Percentiles rank a stretch among this genome's conserved stretches.
Conservation (phyloP, 805 yeast species). For the Metschnikowia cerradonensis region DNA sequence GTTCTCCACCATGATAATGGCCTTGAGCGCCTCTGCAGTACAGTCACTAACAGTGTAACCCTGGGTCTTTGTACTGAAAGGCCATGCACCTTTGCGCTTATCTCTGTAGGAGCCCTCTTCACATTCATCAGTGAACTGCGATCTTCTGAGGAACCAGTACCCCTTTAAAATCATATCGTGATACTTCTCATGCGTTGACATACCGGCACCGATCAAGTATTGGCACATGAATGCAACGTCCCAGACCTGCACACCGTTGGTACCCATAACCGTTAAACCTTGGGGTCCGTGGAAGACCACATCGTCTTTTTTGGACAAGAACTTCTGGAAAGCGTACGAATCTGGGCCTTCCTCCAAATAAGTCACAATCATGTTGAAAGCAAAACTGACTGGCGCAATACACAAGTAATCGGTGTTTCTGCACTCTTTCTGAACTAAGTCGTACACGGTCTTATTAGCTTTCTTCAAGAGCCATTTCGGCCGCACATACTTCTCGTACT, state of each 20-base stretch:
- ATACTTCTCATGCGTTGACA: constrained; percentile 66
- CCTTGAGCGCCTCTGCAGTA: constrained; percentile 93
- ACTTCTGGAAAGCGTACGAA: constrained; percentile 54
- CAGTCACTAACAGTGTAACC: constrained; percentile 97
- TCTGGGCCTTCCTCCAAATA: constrained; percentile 65
- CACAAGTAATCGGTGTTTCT: constrained; percentile 75
- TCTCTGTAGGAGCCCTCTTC: constrained; percentile 79
- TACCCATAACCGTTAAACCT: constrained; percentile 93
- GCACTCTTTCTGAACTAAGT: constrained; percentile 67
- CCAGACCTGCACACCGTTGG: constrained; percentile 98
- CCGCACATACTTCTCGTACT: constrained; percentile 68
- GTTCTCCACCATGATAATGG: constrained; percentile 84
- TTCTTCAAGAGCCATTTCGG: constrained; percentile 66
- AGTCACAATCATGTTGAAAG: constrained; percentile 73
- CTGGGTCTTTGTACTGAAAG: constrained; percentile 91
- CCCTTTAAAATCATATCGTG: constrained; percentile 60
- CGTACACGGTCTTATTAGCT: constrained; percentile 52
- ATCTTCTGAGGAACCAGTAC: constrained; percentile 66
- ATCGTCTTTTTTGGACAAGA: constrained; percentile 64
- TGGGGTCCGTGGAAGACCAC: constrained; percentile 79
- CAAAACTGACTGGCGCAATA: constrained; percentile 92
- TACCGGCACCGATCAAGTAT: constrained; percentile 72
- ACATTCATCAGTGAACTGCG: constrained; percentile 83
- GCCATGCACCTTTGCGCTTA: constrained; percentile 86
- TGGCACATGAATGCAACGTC: constrained; percentile 91